Evolutionary conservation across 768 basidiomycete species (phyloP).

Genomic region (Trametes punicea): DNA sequence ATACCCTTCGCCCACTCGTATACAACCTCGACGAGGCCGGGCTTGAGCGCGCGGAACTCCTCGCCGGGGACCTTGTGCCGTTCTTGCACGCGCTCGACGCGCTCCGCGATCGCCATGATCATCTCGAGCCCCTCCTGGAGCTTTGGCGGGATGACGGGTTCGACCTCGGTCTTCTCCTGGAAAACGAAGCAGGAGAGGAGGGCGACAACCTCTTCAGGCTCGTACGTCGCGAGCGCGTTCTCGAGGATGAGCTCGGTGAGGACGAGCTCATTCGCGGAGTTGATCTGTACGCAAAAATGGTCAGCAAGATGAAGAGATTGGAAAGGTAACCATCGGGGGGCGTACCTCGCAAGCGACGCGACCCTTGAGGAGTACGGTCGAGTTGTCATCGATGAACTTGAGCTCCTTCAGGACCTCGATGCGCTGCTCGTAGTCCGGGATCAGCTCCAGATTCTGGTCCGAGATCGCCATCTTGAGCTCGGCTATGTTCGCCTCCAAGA

Average conservation of each 20-base stretch:
- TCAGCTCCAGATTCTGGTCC: conserved; percentile 93
- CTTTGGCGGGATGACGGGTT: conserved; percentile 77
- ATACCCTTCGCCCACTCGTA: conserved; percentile 99
- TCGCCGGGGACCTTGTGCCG: conserved; percentile 73
- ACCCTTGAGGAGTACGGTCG: conserved; percentile 93
- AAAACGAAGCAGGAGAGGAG: conserved; percentile 96
- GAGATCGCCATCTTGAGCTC: conserved; percentile 82
- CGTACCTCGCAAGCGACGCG: conserved; percentile 96
- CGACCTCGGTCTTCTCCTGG: conserved; percentile 94
- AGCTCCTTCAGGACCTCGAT: conserved; percentile 88
- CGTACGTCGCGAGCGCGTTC: conserved; percentile 86
- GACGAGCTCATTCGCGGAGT: conserved; percentile 95
- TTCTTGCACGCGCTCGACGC: conserved; percentile 79
- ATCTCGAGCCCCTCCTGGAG: conserved; percentile 77
- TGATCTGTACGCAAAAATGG: conserved; percentile 59
- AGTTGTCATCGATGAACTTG: conserved; percentile 92
- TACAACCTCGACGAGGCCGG: conserved; percentile 92
- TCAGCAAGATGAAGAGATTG: background rate
- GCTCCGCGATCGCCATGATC: conserved; percentile 74
- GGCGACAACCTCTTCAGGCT: conserved; percentile 95
- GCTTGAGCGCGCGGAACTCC: conserved; percentile 80
- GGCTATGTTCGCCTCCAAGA: conserved; percentile 71
- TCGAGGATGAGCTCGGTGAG: conserved; percentile 96
- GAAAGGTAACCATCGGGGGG: background rate
- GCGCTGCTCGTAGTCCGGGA: conserved; percentile 96